Evolutionary conservation across 441 rosid genomes (phyloP).

Genomic region (Hura crepitans): DNA sequence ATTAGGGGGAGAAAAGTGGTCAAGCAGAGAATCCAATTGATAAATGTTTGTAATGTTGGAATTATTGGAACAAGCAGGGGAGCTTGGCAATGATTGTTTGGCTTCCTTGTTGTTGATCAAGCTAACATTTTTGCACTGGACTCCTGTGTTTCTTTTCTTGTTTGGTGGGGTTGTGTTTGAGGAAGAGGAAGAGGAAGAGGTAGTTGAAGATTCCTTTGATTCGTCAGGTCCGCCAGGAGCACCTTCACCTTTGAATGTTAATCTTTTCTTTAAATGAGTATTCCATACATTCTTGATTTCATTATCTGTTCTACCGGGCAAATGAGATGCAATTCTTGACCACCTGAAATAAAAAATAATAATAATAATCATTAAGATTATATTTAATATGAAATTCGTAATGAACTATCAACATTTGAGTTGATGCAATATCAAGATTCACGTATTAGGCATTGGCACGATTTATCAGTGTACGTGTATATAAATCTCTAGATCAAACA

Average conservation of each 20-base stretch:
- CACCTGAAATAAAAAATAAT: slow-evolving; percentile 42
- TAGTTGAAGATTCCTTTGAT: slow-evolving; percentile 33
- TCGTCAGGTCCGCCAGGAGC: slow-evolving; percentile 8
- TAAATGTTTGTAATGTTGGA: slow-evolving; percentile 28
- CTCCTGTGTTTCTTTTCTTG: slow-evolving; percentile 13
- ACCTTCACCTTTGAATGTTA: slow-evolving; percentile 4
- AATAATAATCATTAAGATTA: background rate
- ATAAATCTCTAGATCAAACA: too few relatives aligned
- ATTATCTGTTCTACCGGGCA: slow-evolving; percentile 80
- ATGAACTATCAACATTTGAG: too few relatives aligned
- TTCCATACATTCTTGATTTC: slow-evolving; percentile 91
- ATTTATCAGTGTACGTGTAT: too few relatives aligned
- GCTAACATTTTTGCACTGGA: slow-evolving; percentile 12
- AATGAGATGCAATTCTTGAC: slow-evolving; percentile 77
- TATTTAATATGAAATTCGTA: too few relatives aligned
- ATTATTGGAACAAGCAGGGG: slow-evolving; percentile 36
- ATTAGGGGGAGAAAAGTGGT: slow-evolving; percentile 21
- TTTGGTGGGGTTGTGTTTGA: slow-evolving; percentile 20
- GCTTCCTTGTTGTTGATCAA: slow-evolving; percentile 26
- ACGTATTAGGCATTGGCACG: too few relatives aligned
- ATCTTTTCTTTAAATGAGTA: slow-evolving; percentile 74
- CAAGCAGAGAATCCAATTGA: slow-evolving; percentile 25
- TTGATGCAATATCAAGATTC: too few relatives aligned
- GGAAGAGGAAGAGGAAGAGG: slow-evolving; percentile 47
- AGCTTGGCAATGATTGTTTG: slow-evolving; percentile 28